Evolutionary conservation across 2,329 filamentous ascomycete genomes (phyloP).

Genomic region (Neofusicoccum laricinum): DNA sequence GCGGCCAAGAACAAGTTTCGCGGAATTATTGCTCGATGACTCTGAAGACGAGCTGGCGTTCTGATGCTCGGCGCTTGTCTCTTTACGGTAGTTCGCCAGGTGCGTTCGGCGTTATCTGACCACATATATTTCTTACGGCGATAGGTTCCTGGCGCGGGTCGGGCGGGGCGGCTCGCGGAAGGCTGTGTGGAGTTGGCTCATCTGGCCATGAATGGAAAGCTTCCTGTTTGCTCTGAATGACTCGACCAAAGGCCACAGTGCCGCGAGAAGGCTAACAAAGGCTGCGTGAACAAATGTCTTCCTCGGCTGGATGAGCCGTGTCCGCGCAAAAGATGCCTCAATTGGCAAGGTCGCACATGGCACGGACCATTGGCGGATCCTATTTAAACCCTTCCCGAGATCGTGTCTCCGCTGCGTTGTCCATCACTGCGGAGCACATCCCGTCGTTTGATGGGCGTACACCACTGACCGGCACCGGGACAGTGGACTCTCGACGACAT

Average conservation of each 20-base stretch:
- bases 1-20: not conserved
- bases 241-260: not conserved
- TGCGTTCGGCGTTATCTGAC: not conserved
- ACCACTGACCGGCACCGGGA: too few relatives aligned
- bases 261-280: too few relatives aligned
- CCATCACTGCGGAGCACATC: not conserved
- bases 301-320: too few relatives aligned
- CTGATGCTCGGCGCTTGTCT: not conserved
- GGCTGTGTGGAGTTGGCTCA: too few relatives aligned
- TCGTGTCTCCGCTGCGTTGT: not conserved
- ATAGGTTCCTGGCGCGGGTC: too few relatives aligned
- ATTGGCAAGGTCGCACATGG: not conserved
- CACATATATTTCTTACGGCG: not conserved
- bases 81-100: too few relatives aligned
- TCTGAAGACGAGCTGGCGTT: conserved; percentile 2
- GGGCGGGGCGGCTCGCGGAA: too few relatives aligned
- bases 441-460: too few relatives aligned
- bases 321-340: not conserved
- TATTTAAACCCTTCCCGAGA: not conserved
- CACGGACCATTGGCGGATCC: not conserved
- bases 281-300: too few relatives aligned
- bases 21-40: not conserved
- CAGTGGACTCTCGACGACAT: not conserved
- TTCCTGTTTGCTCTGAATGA: too few relatives aligned
- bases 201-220: too few relatives aligned